Conservation (phyloP, 2,329 filamentous ascomycete genomes). For the Ceratocystis huliohia region DNA sequence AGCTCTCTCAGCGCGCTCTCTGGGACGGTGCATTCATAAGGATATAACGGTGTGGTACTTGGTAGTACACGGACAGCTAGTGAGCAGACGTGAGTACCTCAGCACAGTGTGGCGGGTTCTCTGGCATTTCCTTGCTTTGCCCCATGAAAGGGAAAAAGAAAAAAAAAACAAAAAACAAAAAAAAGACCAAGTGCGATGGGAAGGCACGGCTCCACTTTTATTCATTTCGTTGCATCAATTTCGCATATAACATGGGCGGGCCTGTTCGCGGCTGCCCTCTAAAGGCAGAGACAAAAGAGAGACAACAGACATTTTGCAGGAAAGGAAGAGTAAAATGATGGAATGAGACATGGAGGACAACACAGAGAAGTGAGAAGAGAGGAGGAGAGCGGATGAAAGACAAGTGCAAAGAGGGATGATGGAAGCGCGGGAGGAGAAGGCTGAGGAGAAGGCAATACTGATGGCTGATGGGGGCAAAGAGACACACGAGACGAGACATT, state of each 20-base stretch:
- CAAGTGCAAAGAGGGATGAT: background rate
- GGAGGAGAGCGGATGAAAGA: background rate
- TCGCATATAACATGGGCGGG: conserved; percentile 7
- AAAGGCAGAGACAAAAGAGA: conserved; percentile 3
- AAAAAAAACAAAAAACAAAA: no score
- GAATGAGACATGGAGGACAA: background rate
- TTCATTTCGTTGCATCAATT: conserved; percentile 8
- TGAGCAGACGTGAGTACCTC: background rate
- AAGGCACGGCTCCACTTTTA: background rate
- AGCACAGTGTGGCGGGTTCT: background rate
- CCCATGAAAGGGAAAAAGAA: background rate
- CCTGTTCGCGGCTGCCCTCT: conserved; percentile 6
- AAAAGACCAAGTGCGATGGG: background rate
- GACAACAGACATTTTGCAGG: background rate
- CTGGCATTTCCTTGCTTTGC: background rate
- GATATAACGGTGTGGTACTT: background rate
- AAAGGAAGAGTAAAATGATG: background rate
- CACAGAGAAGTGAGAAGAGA: background rate
- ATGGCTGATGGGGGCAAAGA: background rate
- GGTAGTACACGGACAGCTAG: background rate
- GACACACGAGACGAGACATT: background rate
- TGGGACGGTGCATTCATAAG: background rate
- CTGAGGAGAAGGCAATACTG: background rate
- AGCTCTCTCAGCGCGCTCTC: background rate
- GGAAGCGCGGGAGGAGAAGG: background rate